These are phyloP conservation scores for Vararia minispora DNA, from an alignment of 768 basidiomycete species.

Conservation along the genomic window DNA sequence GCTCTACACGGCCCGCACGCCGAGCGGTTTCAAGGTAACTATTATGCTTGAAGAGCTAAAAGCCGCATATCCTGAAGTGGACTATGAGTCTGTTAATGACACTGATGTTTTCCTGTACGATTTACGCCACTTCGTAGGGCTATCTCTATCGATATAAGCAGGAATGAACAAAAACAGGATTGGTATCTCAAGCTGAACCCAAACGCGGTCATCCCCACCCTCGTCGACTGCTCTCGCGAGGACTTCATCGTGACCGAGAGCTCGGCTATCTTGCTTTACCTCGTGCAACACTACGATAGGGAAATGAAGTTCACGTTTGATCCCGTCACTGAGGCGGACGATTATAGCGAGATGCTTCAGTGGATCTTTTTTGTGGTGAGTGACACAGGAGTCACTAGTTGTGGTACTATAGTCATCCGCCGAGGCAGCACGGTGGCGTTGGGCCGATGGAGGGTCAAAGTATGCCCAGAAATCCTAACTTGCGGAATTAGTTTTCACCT, in stretches of 20 bases:
- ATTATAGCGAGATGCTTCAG: constrained; percentile 58
- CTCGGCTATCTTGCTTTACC: constrained; percentile 75
- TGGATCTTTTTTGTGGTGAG: constrained; percentile 81
- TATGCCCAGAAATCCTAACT: too few species aligned
- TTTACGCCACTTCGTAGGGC: constrained; percentile 23
- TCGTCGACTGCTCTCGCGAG: constrained; percentile 49
- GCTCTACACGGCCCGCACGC: constrained; percentile 30
- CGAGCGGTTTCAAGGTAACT: constrained; percentile 42
- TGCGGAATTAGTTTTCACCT: too few species aligned
- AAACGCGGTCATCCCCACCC: constrained; percentile 60
- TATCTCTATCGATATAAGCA: constrained; percentile 42
- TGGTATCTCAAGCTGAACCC: constrained; percentile 74
- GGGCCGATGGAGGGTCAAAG: constrained; percentile 90
- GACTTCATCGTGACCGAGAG: constrained; percentile 66
- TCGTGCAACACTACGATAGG: constrained; percentile 71
- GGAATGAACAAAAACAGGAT: constrained; percentile 68
- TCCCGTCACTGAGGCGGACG: constrained; percentile 35
- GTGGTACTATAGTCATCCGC: too few species aligned
- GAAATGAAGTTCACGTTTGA: constrained; percentile 61
- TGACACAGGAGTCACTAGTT: background rate
- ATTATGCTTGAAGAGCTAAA: constrained; percentile 51
- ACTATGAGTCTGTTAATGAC: constrained; percentile 35
- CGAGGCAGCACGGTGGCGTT: constrained; percentile 72
- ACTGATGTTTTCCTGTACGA: background rate
- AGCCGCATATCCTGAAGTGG: constrained; percentile 23